Percentiles rank a stretch among this genome's conserved stretches.
Conservation (phyloP, 176 grass and related monocot species). For the Phoenix roebelenii region DNA sequence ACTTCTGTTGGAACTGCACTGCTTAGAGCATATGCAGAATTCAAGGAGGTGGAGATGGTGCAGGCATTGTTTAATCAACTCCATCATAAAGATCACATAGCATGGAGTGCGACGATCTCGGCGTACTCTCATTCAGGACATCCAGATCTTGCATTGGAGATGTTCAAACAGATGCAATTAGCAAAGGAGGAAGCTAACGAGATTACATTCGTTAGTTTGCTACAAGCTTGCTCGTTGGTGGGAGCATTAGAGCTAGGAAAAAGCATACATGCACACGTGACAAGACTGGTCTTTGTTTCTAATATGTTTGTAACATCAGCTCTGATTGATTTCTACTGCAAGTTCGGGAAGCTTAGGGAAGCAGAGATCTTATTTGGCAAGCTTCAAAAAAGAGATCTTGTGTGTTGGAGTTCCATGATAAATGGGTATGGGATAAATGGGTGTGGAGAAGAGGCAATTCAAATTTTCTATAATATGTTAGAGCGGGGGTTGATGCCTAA, state of each 20-base stretch:
- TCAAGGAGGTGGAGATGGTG: background rate
- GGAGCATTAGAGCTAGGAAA: slow-evolving; percentile 2
- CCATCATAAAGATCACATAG: slow-evolving; percentile 4
- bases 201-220: slow-evolving; percentile 4
- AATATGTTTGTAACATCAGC: slow-evolving; percentile 2
- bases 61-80: background rate
- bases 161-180: slow-evolving; percentile 5
- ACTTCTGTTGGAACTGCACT: background rate
- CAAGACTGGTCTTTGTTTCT: background rate
- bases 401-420: slow-evolving; percentile 6
- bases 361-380: background rate
- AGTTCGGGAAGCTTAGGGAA: background rate
- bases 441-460: slow-evolving; percentile 5
- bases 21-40: background rate
- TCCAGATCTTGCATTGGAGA: slow-evolving; percentile 1
- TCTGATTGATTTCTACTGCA: slow-evolving; percentile 12
- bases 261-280: slow-evolving; percentile 6
- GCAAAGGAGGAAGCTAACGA: slow-evolving; percentile 6
- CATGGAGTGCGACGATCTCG: slow-evolving; percentile 3
- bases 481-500: background rate
- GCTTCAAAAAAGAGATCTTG: slow-evolving; percentile 6
- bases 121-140: background rate
- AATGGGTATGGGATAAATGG: slow-evolving; percentile 6
- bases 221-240: slow-evolving; percentile 4
- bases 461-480: background rate